Base-by-base conservation (phyloP, 257 asterid species). In the Penstemon davidsonii region DNA sequence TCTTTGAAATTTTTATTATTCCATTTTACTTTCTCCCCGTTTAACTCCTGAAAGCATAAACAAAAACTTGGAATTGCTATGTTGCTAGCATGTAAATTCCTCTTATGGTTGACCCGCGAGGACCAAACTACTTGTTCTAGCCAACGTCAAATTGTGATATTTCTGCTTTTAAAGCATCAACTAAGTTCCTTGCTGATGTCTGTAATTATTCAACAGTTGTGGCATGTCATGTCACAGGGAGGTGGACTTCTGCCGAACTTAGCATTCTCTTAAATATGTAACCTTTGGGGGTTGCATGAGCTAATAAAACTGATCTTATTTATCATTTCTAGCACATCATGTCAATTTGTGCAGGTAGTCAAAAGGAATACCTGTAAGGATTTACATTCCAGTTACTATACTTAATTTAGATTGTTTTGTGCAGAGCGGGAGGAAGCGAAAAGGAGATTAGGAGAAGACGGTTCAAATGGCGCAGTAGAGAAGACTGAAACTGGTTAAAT, bases 391-490 rank as follows among this genome's bases (percentile, higher is more conserved):
- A 57, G 59, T 62, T 59, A 49, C 59, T 43, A 8, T 18, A 13
- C 44, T 7, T 57, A 52, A 19, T 4, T 43, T 42, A 9, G 64
- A 51, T 66, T 60, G 19, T 63, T 44, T 68, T 46, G 55, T 76
- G 84, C 82, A 83, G 88, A 83, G 67, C 78, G 65, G 11, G 88
- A 83, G 78, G 84, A 83, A 73, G 80, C 81, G 3, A 83, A 72
- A 19, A 71, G 87, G 75, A 77, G 64, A 52, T 72, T 73, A 19
- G 76, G 4, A 18, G 85, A 77, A 60, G 81, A 60, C 6, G 65
- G 42, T 8, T 39, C 12, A 3, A 52, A 4, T 43, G 56, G 13
- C 1, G 72, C 8, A 43, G 64, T 5, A 79, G 40, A 69, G 75
- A 57, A 63, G 79, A 68, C 42, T 82, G 81, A 82, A 60, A 52